Evolutionary conservation across 768 basidiomycete genomes (phyloP).

Genomic region (Tricholoma matsutake): DNA sequence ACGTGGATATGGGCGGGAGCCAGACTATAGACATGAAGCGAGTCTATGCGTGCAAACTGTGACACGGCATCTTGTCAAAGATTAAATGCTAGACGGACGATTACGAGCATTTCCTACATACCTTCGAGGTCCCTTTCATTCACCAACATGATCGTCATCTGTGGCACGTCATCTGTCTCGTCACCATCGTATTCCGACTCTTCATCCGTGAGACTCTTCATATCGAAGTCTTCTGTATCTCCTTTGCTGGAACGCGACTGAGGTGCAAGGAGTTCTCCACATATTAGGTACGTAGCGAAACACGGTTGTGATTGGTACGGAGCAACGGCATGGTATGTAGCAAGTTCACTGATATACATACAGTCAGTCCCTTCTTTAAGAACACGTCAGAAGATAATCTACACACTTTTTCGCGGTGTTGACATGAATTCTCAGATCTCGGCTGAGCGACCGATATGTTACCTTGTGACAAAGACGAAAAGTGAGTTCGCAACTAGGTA

Average conservation of each 20-base stretch:
- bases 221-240: slow-evolving; percentile 37
- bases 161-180: slow-evolving; percentile 39
- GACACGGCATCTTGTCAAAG: slow-evolving; percentile 46
- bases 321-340: slow-evolving; percentile 49
- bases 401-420: slow-evolving; percentile 75
- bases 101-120: slow-evolving; percentile 28
- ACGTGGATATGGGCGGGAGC: slow-evolving; percentile 63
- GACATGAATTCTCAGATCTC: slow-evolving; percentile 68
- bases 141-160: slow-evolving; percentile 54
- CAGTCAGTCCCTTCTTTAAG: neutral
- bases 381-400: neutral
- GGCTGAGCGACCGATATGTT: slow-evolving; percentile 75
- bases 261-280: slow-evolving; percentile 44
- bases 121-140: slow-evolving; percentile 65
- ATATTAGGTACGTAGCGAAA: slow-evolving; percentile 70
- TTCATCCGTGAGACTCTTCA: slow-evolving; percentile 21
- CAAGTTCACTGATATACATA: slow-evolving; percentile 51
- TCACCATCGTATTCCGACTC: slow-evolving; percentile 34
- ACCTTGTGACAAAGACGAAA: slow-evolving; percentile 43
- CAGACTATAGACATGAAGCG: slow-evolving; percentile 68
- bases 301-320: slow-evolving; percentile 38
- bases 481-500: neutral
- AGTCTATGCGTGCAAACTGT: slow-evolving; percentile 49
- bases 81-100: neutral
- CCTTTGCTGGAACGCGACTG: slow-evolving; percentile 23